Evolutionary conservation across 2,329 filamentous ascomycete species (phyloP).

Genomic region (Penicillium sp.): DNA sequence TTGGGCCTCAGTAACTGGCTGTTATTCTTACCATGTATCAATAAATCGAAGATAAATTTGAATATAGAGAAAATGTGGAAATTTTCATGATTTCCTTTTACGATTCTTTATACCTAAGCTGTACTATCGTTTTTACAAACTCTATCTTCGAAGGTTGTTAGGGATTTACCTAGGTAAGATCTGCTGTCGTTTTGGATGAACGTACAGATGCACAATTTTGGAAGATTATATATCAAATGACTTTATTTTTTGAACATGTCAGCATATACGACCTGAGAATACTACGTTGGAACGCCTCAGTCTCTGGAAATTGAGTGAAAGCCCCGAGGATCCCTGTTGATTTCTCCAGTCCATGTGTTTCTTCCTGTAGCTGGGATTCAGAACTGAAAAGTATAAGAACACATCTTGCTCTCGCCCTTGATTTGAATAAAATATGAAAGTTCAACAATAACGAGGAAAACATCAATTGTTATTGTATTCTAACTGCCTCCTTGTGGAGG

Average conservation of each 20-base stretch:
- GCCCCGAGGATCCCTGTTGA: background rate
- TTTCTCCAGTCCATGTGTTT: background rate
- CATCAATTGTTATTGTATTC: background rate
- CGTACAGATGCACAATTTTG: background rate
- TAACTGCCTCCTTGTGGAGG: background rate
- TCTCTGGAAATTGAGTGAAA: background rate
- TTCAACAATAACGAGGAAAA: too few relatives aligned
- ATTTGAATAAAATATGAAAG: background rate
- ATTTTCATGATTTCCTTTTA: background rate
- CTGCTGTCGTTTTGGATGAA: background rate
- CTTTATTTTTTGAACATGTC: background rate
- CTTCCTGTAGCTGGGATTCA: background rate
- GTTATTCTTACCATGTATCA: background rate
- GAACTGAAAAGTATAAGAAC: background rate
- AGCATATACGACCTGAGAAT: background rate
- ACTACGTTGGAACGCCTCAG: background rate
- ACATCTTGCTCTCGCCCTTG: background rate
- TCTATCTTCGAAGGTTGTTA: background rate
- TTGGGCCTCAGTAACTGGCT: background rate
- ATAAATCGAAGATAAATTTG: background rate
- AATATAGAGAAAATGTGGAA: background rate
- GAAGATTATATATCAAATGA: background rate
- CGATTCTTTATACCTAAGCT: too few relatives aligned
- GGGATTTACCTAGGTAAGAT: too few relatives aligned
- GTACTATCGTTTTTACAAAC: background rate